A percentile compares a stretch with the other conserved stretches of the same genome.
phyloP scores from a whole-genome alignment of 352 stramenopile genomes.

The Pythium aphanidermatum region DNA sequence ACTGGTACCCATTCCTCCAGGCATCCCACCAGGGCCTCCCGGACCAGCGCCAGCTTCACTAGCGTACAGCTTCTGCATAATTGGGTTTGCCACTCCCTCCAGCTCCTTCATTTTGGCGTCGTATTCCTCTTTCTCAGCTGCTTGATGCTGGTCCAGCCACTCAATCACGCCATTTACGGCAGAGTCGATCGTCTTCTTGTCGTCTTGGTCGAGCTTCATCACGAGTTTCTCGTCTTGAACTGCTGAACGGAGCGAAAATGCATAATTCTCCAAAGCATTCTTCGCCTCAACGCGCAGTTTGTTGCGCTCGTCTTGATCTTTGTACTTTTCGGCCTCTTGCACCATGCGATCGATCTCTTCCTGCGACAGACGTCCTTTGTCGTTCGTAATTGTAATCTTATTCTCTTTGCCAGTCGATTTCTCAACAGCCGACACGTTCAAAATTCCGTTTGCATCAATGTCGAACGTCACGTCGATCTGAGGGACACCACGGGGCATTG shows the following conservation, averaged over 20 bases:
- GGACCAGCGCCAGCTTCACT: slow-evolving; percentile 12
- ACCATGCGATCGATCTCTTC: slow-evolving; percentile 99
- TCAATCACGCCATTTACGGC: slow-evolving; percentile 94
- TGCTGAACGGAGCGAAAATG: slow-evolving; percentile 90
- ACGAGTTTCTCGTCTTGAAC: slow-evolving; percentile 92
- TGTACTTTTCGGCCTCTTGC: slow-evolving; percentile 96
- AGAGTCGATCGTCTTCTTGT: slow-evolving; percentile 76
- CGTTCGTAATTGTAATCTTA: slow-evolving; percentile 98
- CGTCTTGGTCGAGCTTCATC: slow-evolving; percentile 86
- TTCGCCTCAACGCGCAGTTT: slow-evolving; percentile 94
- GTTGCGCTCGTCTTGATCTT: slow-evolving; percentile 94
- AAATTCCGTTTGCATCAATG: slow-evolving; percentile 88
- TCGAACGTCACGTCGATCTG: slow-evolving; percentile 90
- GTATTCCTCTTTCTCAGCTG: slow-evolving; percentile 73
- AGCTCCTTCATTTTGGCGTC: slow-evolving; percentile 90
- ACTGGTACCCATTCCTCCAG: slow-evolving; percentile 20
- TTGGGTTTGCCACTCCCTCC: slow-evolving; percentile 83
- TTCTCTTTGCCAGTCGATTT: slow-evolving; percentile 95
- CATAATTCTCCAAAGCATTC: slow-evolving; percentile 95
- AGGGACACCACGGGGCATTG: slow-evolving; percentile 85
- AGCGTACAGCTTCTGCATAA: slow-evolving; percentile 83
- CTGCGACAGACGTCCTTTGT: slow-evolving; percentile 96
- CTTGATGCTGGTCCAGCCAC: slow-evolving; percentile 94
- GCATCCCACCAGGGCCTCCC: slow-evolving; percentile 29
- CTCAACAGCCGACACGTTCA: slow-evolving; percentile 91